Conservation (phyloP, 768 basidiomycete species). For the Sarcomyxa edulis region DNA sequence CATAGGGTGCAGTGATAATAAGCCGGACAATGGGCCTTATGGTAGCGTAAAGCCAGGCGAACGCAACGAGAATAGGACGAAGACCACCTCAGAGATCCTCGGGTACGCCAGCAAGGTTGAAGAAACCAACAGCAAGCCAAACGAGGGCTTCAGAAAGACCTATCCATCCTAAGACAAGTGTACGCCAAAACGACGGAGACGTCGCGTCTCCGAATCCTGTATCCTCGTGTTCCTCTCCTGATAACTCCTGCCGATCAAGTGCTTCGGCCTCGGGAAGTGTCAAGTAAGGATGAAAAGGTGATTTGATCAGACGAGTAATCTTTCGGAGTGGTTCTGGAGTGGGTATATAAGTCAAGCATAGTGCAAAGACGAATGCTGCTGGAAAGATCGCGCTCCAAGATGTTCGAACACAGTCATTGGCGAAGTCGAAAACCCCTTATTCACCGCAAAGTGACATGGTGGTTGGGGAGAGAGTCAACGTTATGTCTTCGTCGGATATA, state of each 20-base stretch:
- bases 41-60: slow-evolving; percentile 17
- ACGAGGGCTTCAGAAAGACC: slow-evolving; percentile 11
- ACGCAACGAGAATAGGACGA: slow-evolving; percentile 10
- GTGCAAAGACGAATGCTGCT: slow-evolving; percentile 35
- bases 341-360: slow-evolving; percentile 33
- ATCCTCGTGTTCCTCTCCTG: background rate
- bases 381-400: slow-evolving; percentile 49
- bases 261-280: slow-evolving; percentile 6
- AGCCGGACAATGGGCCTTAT: slow-evolving; percentile 11
- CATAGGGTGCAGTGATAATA: slow-evolving; percentile 13
- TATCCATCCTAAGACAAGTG: slow-evolving; percentile 9
- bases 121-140: slow-evolving; percentile 13
- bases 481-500: too few species aligned
- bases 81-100: slow-evolving; percentile 3
- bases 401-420: slow-evolving; percentile 39
- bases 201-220: background rate
- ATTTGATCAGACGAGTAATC: slow-evolving; percentile 14
- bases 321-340: slow-evolving; percentile 19
- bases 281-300: slow-evolving; percentile 1
- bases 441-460: slow-evolving; percentile 28
- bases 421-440: slow-evolving; percentile 35
- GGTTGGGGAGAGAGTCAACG: too few species aligned
- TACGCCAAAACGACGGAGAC: slow-evolving; percentile 9
- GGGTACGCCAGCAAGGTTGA: slow-evolving; percentile 3
- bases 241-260: background rate